A percentile compares a stretch with the other conserved stretches of the same genome.
phyloP scores from a whole-genome alignment of 1,139 yeast genomes.

The Nakaseomyces bracarensis region DNA sequence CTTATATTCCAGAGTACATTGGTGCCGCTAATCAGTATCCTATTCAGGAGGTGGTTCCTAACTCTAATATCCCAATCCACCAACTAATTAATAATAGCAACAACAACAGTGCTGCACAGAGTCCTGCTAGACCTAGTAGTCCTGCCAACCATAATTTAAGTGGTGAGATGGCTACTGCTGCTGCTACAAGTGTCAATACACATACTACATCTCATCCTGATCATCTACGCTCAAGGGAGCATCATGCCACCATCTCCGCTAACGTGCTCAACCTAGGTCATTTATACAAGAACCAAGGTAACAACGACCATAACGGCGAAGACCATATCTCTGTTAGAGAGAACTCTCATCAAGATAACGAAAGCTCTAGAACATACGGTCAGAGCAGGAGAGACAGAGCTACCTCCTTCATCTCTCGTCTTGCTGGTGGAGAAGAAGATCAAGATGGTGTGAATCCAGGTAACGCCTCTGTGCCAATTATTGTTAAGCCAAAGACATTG shows the following conservation, averaged over 20 bases:
- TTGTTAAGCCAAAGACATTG: constrained; percentile 32
- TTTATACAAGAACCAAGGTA: constrained; percentile 9
- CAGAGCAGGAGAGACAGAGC: constrained; percentile 7
- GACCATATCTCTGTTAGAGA: constrained; percentile 2
- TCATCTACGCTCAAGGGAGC: constrained; percentile 6
- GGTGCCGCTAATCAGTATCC: constrained; percentile 17
- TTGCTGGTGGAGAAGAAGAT: constrained; percentile 4
- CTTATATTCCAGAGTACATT: constrained; percentile 23
- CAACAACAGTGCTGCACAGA: constrained; percentile 6
- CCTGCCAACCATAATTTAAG: constrained; percentile 8
- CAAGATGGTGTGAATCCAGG: constrained; percentile 5
- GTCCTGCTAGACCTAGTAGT: constrained; percentile 7
- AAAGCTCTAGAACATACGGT: constrained; percentile 2
- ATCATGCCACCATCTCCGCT: constrained; percentile 19
- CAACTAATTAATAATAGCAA: background rate
- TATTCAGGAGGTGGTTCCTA: constrained; percentile 30
- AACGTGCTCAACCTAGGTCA: constrained; percentile 18
- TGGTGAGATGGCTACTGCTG: constrained; percentile 9
- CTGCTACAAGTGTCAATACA: constrained; percentile 6
- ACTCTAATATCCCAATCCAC: constrained; percentile 22
- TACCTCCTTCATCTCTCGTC: background rate
- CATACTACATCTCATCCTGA: background rate
- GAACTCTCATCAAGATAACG: constrained; percentile 3
- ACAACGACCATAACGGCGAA: constrained; percentile 4
- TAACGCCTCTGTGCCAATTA: constrained; percentile 21